Base-by-base conservation (phyloP, 2,329 filamentous ascomycete genomes). In the Cladophialophora chaetospira region DNA sequence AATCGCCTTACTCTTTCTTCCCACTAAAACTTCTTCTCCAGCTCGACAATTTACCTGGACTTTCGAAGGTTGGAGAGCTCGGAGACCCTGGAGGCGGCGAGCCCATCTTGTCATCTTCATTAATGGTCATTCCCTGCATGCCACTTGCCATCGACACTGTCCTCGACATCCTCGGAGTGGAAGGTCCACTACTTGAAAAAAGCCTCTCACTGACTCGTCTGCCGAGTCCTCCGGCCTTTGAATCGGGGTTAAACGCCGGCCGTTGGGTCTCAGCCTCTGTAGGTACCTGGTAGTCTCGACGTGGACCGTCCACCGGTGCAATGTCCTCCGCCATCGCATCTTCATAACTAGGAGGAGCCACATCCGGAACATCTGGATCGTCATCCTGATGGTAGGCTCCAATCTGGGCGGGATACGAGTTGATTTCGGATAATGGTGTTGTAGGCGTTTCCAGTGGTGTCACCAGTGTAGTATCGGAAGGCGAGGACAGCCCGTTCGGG, bases 341-440 rank as follows among this genome's bases (percentile, higher is more conserved):
- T 73, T 96, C 91, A 69, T 97, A 97, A 67, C 90, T 96, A 5
- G 92, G 92, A 15, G 93, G 92, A n/a, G 91, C 89, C 54, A 94
- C 91, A 28, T 90, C 87, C 62, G 62, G 60, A 25, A 62, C 38
- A 26, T 60, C 54, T 8, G 36, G 33, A 10, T 46, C 47, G 13
- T 57, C 36, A 15, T 55, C 36, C 10, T 36, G 28, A 21, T 44
- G 42, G 44, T 48, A 50, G 9, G 55, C 38, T 28, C 50, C 61
- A 6, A 52, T 28, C 26, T 51, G 46, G 5, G 55, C 58, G 9
- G 63, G 58, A 42, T 43, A 52, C 11, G 58, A 49, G 42, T 43
- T 51, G 2, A 55, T 53, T 8, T 57, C 45, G 3, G 44, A 54
- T 6, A 61, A 43, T n/a, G 52, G 54, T 23, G 55, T 51, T 38